A percentile compares a stretch with the other conserved stretches of the same genome.
These are phyloP conservation scores for Cytospora schulzeri DNA, from an alignment of 2,329 filamentous ascomycete genomes.

Conservation along the genomic window DNA sequence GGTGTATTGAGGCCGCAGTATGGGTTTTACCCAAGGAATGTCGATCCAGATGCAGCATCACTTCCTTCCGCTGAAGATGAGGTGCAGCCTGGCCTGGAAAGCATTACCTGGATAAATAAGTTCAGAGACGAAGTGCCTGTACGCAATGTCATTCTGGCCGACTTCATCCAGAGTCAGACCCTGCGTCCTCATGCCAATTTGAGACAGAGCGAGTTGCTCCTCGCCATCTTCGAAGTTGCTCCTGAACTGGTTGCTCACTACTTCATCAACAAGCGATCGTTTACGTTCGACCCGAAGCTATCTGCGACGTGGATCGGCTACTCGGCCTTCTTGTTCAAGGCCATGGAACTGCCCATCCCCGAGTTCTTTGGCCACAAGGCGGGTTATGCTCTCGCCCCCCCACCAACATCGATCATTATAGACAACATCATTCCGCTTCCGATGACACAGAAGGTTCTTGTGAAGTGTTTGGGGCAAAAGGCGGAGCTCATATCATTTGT, in stretches of 20 bases:
- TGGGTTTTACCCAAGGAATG: constrained; percentile 80
- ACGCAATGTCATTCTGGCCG: constrained; percentile 76
- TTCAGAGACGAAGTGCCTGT: constrained; percentile 70
- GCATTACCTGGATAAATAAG: constrained; percentile 68
- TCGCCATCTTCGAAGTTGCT: constrained; percentile 76
- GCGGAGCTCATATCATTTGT: constrained; percentile 83
- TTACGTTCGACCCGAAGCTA: constrained; percentile 87
- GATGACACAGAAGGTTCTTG: constrained; percentile 76
- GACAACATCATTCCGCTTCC: constrained; percentile 86
- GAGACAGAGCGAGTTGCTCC: constrained; percentile 78
- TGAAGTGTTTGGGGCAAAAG: constrained; percentile 76
- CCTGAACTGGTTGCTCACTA: constrained; percentile 90
- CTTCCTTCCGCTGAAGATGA: constrained; percentile 42
- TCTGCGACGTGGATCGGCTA: constrained; percentile 95
- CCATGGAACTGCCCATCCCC: constrained; percentile 75
- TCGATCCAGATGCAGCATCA: constrained; percentile 58
- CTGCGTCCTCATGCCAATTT: constrained; percentile 82
- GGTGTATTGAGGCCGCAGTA: constrained; percentile 76
- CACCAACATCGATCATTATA: constrained; percentile 75
- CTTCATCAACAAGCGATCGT: constrained; percentile 76
- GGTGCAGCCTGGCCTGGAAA: constrained; percentile 68
- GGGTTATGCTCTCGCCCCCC: constrained; percentile 67
- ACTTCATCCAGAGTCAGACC: constrained; percentile 74
- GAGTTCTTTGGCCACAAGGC: constrained; percentile 68
- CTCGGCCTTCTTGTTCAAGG: constrained; percentile 82